These are phyloP conservation scores for Arachis stenosperma DNA, from an alignment of 306 rosid species.

Conservation along the genomic window DNA sequence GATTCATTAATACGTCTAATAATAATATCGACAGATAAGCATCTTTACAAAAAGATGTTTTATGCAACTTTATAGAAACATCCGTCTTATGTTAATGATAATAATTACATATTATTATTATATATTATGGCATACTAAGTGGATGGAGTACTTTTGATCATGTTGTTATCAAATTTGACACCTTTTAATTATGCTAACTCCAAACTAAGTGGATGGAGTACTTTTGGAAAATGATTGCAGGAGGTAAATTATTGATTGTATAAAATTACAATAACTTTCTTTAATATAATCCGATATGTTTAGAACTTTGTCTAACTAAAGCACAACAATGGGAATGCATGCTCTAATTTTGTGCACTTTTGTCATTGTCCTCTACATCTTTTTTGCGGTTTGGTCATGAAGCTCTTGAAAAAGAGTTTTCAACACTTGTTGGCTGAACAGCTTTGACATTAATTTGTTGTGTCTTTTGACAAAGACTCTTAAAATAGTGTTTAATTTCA, in stretches of 20 bases:
- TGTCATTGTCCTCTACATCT: constrained; percentile 6
- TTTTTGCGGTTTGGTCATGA: not conserved
- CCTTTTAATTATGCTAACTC: constrained; percentile 20
- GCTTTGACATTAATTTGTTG: constrained; percentile 23
- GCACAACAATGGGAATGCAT: constrained; percentile 5
- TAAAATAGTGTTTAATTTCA: not conserved
- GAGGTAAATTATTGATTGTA: not conserved
- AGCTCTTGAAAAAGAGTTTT: constrained; percentile 1
- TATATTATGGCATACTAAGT: not conserved
- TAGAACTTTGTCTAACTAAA: constrained; percentile 25
- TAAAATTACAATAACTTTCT: not conserved
- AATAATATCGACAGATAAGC: too few relatives aligned
- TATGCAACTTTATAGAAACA: too few relatives aligned
- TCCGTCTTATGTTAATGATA: too few relatives aligned
- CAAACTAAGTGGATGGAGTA: constrained; percentile 1
- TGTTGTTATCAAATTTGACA: not conserved
- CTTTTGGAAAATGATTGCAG: constrained; percentile 24
- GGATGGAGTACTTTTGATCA: not conserved
- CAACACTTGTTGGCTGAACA: constrained; percentile 11
- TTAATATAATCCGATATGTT: constrained; percentile 2
- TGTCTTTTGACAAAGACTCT: constrained; percentile 1
- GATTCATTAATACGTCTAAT: too few relatives aligned
- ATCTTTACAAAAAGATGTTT: too few relatives aligned
- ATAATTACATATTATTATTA: too few relatives aligned
- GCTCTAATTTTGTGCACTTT: constrained; percentile 22